Conservation (phyloP, 306 rosid species). For the Vicia sativa region DNA sequence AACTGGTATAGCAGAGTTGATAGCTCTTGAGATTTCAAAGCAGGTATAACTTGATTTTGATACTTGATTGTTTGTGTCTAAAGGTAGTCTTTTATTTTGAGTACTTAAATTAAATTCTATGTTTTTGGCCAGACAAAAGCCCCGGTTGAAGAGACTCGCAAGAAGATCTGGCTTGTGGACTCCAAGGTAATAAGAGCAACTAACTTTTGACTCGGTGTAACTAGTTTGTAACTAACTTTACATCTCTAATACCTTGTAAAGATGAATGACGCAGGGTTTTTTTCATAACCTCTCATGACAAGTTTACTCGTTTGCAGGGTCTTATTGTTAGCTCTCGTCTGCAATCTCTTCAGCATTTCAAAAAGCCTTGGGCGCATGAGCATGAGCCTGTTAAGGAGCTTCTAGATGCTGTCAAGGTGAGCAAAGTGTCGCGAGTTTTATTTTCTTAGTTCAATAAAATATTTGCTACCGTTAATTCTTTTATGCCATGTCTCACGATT, state of each 20-base stretch:
- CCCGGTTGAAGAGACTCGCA: slow-evolving; percentile 84
- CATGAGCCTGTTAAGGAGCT: slow-evolving; percentile 83
- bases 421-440: slow-evolving; percentile 21
- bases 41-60: slow-evolving; percentile 56
- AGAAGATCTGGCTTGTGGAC: slow-evolving; percentile 97
- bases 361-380: slow-evolving; percentile 98
- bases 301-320: slow-evolving; percentile 56
- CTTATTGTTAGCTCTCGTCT: slow-evolving; percentile 78
- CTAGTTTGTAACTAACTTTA: not conserved
- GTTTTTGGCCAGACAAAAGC: slow-evolving; percentile 63
- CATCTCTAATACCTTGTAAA: not conserved
- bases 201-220: not conserved
- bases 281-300: slow-evolving; percentile 27
- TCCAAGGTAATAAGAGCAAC: slow-evolving; percentile 66
- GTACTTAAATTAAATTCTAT: slow-evolving; percentile 26
- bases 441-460: not conserved
- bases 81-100: slow-evolving; percentile 12
- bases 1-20: slow-evolving; percentile 97
- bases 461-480: slow-evolving; percentile 14
- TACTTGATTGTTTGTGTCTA: not conserved
- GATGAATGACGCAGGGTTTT: slow-evolving; percentile 5
- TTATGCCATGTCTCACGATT: slow-evolving; percentile 22
- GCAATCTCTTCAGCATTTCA: slow-evolving; percentile 86
- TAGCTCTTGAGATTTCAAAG: slow-evolving; percentile 94
- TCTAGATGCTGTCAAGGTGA: slow-evolving; percentile 78